Evolutionary conservation across 1,139 yeast genomes (phyloP), one percentile per base, ranked within the genome.

Genomic region (Taiozyma sp.): DNA sequence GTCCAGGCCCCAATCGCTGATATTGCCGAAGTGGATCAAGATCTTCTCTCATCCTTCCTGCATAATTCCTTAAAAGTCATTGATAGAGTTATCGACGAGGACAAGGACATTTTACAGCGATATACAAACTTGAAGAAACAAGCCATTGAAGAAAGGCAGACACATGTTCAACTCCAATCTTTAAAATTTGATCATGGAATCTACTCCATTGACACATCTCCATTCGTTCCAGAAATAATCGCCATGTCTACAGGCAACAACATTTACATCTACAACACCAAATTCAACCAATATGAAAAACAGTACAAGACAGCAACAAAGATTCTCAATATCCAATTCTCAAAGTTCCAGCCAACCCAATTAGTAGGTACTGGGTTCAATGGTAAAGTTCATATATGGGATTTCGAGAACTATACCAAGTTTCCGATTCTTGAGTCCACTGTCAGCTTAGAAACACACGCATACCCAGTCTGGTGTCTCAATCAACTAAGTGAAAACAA

Each of bases 351-450:
- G 37, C 62, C 75, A 8, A 65, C 65, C 44, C 52, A 70, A 2
- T 58, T 77, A 28, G 68, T 69, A 49, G 81, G 77, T 1, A 70
- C 77, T 1, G 75, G 77, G 9, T 73, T 71, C 52, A 75, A 74
- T 58, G 82, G 82, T 14, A 80, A 75, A 54, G 55, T 77, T 3
- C 53, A 73, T 41, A 62, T 70, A 2, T 77, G 80, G 80, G 78
- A 77, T 46, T 58, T 73, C 46, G 63, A 73, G 10, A 49, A 50
- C 19, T 7, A 32, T 26, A 42, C 42, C 21, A 50, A 47, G 14
- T 47, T 47, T 54, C 55, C 63, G 53, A 46, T 73, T 72, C 9
- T 65, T 62, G 45, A 63, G 62, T 49, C 68, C 53, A 2, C 68
- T 67, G 29, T 60, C 61, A 45, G 66, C 61, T 53, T 61, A 2